A percentile compares a stretch with the other conserved stretches of the same genome.
phyloP scores from a whole-genome alignment of 78 protist species.

The Chrysochromulina tobinii region DNA sequence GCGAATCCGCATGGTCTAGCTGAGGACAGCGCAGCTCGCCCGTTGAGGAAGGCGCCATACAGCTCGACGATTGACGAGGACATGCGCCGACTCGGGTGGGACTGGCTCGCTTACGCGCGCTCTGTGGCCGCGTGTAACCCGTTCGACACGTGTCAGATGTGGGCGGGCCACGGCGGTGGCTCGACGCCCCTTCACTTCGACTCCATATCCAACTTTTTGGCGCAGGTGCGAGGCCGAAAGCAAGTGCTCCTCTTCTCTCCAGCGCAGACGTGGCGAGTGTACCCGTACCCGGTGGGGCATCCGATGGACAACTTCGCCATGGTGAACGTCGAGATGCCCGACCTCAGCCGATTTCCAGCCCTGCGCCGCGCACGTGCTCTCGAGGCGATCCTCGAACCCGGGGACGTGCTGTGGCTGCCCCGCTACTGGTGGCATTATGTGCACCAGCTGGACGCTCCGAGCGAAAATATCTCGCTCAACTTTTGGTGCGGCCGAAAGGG shows the following conservation, averaged over 20 bases:
- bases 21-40: not conserved
- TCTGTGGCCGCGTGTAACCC: not conserved
- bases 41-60: not conserved
- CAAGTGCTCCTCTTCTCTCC: constrained; percentile 1
- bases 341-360: not conserved
- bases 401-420: constrained; percentile 18
- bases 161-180: constrained; percentile 17
- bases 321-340: not conserved
- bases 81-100: not conserved
- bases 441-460: not conserved
- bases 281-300: not conserved
- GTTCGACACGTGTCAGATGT: not conserved
- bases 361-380: not conserved
- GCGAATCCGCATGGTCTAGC: not conserved
- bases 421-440: not conserved
- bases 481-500: not conserved
- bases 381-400: not conserved
- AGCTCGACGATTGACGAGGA: not conserved
- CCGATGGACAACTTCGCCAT: not conserved
- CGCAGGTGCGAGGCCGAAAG: constrained; percentile 18
- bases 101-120: not conserved
- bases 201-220: not conserved
- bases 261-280: not conserved
- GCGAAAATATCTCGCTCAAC: not conserved
- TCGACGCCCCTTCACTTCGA: constrained; percentile 20